These are phyloP conservation scores for Botrytis aclada DNA, from an alignment of 2,329 filamentous ascomycete species.

Conservation along the genomic window DNA sequence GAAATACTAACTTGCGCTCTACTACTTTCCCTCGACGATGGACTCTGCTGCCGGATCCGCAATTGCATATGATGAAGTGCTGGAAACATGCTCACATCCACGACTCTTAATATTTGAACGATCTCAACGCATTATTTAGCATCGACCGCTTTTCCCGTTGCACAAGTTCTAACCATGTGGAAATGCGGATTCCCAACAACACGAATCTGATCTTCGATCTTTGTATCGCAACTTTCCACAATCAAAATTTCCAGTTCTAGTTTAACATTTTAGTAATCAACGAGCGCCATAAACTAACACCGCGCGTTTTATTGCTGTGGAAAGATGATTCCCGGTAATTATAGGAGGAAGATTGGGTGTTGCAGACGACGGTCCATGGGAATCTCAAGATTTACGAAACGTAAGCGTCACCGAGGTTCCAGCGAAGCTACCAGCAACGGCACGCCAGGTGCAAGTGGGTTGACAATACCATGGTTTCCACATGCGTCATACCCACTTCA, in stretches of 20 bases:
- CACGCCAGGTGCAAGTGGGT: background rate
- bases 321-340: background rate
- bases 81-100: conserved; percentile 57
- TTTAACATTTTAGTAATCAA: background rate
- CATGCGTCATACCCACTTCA: background rate
- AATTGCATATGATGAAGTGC: conserved; percentile 26
- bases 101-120: conserved; percentile 53
- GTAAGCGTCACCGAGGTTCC: background rate
- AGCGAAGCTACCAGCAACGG: background rate
- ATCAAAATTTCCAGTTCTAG: background rate
- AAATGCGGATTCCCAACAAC: background rate
- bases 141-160: background rate
- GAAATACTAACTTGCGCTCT: background rate
- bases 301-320: background rate
- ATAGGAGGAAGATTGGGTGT: background rate
- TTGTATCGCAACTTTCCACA: background rate
- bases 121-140: conserved; percentile 45
- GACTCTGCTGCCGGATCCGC: background rate
- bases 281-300: background rate
- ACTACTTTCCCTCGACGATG: background rate
- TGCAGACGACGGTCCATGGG: background rate
- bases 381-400: background rate
- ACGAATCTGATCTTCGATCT: background rate
- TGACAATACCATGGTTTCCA: background rate
- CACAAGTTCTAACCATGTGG: background rate